Evolutionary conservation across 2,329 filamentous ascomycete genomes (phyloP).

Genomic region (Emmonsiellopsis sp.): DNA sequence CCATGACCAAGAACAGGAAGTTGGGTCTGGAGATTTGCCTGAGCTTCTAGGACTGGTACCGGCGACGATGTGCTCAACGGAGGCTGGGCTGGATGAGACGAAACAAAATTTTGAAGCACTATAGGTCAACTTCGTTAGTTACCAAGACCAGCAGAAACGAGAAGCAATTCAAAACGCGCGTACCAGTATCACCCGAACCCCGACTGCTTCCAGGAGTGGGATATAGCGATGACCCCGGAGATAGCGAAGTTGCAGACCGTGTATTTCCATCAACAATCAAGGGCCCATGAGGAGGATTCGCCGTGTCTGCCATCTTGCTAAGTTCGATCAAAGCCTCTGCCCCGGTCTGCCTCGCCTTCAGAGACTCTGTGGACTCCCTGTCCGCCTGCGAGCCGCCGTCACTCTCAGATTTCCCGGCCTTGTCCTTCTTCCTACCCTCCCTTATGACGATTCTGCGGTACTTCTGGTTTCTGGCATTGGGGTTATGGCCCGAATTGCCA

Average conservation of each 20-base stretch:
- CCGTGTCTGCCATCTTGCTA: background rate
- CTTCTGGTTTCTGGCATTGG: background rate
- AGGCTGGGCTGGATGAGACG: too few relatives aligned
- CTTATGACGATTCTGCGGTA: background rate
- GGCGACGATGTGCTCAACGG: too few relatives aligned
- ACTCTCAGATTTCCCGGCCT: background rate
- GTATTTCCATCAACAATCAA: background rate
- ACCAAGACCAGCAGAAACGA: background rate
- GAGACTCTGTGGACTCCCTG: background rate
- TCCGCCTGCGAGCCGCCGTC: background rate
- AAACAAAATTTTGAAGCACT: background rate
- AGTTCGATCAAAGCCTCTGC: background rate
- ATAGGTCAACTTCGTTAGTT: background rate
- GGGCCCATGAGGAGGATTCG: background rate
- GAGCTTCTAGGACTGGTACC: too few relatives aligned
- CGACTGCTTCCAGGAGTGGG: background rate
- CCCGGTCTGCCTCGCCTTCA: background rate
- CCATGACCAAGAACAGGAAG: background rate
- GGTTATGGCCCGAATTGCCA: background rate
- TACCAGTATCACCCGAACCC: background rate
- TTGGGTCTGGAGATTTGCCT: background rate
- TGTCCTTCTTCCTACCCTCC: background rate
- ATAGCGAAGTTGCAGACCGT: background rate
- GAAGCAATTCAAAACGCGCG: background rate
- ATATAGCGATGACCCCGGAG: background rate